Evolutionary conservation across 2,329 filamentous ascomycete genomes (phyloP).

Genomic region (Anisogramma anomala): DNA sequence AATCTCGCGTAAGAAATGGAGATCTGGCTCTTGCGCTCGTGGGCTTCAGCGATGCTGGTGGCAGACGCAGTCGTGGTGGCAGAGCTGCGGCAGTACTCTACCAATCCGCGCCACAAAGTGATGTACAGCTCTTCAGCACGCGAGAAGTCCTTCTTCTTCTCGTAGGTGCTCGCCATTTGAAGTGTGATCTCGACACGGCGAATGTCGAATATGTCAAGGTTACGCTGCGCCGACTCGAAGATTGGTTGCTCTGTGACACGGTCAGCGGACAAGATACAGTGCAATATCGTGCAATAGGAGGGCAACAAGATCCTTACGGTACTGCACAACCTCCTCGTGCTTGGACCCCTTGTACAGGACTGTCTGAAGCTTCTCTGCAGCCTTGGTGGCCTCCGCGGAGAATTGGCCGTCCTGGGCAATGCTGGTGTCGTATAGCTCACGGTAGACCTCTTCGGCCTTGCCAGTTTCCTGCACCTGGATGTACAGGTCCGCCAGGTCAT

Average conservation of each 20-base stretch:
- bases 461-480: slow-evolving; percentile 14
- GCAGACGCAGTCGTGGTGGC: slow-evolving; percentile 7
- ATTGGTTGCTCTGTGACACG: slow-evolving; percentile 3
- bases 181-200: slow-evolving; percentile 14
- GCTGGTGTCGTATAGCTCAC: slow-evolving; percentile 12
- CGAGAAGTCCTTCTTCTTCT: slow-evolving; percentile 15
- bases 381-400: slow-evolving; percentile 10
- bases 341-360: slow-evolving; percentile 12
- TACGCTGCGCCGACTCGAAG: slow-evolving; percentile 13
- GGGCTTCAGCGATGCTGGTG: slow-evolving; percentile 13
- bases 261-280: not conserved
- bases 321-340: slow-evolving; percentile 14
- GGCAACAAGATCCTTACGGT: slow-evolving; percentile 5
- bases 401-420: slow-evolving; percentile 12
- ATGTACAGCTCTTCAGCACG: slow-evolving; percentile 18
- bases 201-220: slow-evolving; percentile 14
- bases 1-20: slow-evolving; percentile 15
- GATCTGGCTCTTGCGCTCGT: slow-evolving; percentile 16
- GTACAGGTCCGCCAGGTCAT: slow-evolving; percentile 16
- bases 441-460: slow-evolving; percentile 14
- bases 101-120: slow-evolving; percentile 17
- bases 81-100: slow-evolving; percentile 15
- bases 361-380: slow-evolving; percentile 14
- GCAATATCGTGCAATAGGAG: not conserved
- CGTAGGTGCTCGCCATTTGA: slow-evolving; percentile 13